These are phyloP conservation scores for Straminergon stramineum DNA, from an alignment of 225 moss, liverwort and hornwort genomes.

Conservation along the genomic window DNA sequence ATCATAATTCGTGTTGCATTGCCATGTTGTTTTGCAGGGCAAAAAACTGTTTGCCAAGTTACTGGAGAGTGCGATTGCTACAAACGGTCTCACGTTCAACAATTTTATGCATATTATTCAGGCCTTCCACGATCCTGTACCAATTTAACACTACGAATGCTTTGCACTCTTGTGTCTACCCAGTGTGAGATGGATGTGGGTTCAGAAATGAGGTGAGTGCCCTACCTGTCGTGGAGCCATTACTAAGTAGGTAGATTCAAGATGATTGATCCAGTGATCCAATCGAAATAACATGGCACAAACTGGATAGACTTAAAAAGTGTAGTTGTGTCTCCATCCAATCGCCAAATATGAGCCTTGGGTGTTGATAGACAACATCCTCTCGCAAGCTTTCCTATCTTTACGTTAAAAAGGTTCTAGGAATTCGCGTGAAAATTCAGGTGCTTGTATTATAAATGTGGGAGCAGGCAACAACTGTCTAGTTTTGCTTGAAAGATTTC, in stretches of 20 bases:
- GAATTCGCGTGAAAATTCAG: background rate
- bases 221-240: background rate
- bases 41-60: slow-evolving; percentile 6
- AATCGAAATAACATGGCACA: no score
- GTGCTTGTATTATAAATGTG: background rate
- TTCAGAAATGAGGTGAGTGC: background rate
- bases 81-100: slow-evolving; percentile 39
- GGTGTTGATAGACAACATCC: background rate
- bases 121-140: slow-evolving; percentile 16
- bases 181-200: no score
- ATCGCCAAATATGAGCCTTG: background rate
- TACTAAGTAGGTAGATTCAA: background rate
- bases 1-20: background rate
- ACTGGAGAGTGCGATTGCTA: slow-evolving; percentile 31
- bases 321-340: background rate
- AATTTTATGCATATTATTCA: slow-evolving; percentile 36
- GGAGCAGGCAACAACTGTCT: background rate
- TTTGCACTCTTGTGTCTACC: background rate
- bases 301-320: rapidly evolving
- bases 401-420: background rate
- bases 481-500: background rate
- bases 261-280: background rate
- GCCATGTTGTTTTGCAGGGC: slow-evolving; percentile 1
- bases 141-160: background rate
- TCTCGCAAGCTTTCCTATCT: background rate